Percentiles rank a stretch among this genome's conserved stretches.
Conservation (phyloP, 2,329 filamentous ascomycete genomes). For the Diaporthe ampelina region DNA sequence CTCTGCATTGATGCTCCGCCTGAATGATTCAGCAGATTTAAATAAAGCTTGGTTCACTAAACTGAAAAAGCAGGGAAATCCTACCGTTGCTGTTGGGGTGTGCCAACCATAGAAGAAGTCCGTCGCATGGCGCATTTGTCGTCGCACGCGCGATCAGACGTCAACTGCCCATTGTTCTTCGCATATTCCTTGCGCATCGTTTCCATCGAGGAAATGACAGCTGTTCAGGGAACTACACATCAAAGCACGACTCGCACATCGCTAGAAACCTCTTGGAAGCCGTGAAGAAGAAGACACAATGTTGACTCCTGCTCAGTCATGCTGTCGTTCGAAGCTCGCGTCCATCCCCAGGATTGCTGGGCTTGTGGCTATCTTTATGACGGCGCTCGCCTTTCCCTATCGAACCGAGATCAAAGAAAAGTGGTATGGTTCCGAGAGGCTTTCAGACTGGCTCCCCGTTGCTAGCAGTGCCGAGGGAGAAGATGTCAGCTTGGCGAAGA, state of each 20-base stretch:
- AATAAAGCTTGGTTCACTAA: too few relatives aligned
- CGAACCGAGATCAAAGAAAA: neutral
- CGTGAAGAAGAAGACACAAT: neutral
- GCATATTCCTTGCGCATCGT: neutral
- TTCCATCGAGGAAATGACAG: neutral
- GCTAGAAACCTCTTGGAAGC: neutral
- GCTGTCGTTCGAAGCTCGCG: conserved; percentile 4
- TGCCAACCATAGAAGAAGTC: neutral
- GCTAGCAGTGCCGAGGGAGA: neutral
- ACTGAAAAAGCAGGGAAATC: neutral
- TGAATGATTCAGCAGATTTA: neutral
- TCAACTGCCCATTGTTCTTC: neutral
- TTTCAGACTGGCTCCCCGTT: neutral
- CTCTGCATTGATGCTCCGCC: neutral
- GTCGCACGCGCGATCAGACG: neutral
- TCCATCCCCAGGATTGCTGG: neutral
- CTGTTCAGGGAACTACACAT: neutral
- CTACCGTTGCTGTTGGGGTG: neutral
- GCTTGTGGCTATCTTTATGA: neutral
- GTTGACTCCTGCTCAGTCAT: conserved; percentile 1
- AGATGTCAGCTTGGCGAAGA: neutral
- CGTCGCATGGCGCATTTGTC: neutral
- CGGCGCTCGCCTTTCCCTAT: neutral
- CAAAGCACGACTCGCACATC: neutral
- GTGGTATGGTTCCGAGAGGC: neutral